These are phyloP conservation scores for Fusarium kyushuense DNA, from an alignment of 2,329 filamentous ascomycete genomes.

Conservation along the genomic window DNA sequence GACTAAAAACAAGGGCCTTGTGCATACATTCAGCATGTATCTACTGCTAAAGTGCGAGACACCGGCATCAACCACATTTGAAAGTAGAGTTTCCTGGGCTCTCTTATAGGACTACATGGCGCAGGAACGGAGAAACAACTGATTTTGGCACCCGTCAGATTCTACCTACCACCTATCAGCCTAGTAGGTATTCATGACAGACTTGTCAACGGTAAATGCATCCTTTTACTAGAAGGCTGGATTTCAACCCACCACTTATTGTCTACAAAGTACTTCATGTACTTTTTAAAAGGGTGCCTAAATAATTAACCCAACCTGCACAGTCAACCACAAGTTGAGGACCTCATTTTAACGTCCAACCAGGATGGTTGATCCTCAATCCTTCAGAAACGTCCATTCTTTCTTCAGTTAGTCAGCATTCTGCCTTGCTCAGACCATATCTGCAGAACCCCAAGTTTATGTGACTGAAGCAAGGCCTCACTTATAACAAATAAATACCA, in stretches of 20 bases:
- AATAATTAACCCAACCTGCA: conserved; percentile 9
- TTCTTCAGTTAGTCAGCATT: conserved; percentile 1
- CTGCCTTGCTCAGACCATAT: conserved; percentile 1
- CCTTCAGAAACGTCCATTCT: neutral
- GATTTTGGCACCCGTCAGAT: neutral
- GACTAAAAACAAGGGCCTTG: neutral
- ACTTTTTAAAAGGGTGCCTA: conserved; percentile 16
- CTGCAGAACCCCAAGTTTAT: neutral
- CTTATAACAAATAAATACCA: neutral
- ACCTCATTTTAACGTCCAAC: neutral
- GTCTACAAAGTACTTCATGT: neutral
- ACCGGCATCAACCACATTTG: no score
- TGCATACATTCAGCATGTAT: neutral
- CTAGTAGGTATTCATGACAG: neutral
- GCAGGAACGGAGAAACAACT: neutral
- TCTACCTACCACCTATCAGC: neutral
- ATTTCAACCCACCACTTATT: neutral
- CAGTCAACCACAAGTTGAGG: neutral
- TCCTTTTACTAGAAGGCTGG: neutral
- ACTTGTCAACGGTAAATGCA: neutral
- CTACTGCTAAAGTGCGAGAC: neutral
- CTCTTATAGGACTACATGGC: no score
- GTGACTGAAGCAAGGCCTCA: neutral
- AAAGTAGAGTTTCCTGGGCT: no score
- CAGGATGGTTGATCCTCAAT: conserved; percentile 1